These are phyloP conservation scores for Debaryomyces udenii DNA, from an alignment of 1,139 yeast species.

Conservation along the genomic window DNA sequence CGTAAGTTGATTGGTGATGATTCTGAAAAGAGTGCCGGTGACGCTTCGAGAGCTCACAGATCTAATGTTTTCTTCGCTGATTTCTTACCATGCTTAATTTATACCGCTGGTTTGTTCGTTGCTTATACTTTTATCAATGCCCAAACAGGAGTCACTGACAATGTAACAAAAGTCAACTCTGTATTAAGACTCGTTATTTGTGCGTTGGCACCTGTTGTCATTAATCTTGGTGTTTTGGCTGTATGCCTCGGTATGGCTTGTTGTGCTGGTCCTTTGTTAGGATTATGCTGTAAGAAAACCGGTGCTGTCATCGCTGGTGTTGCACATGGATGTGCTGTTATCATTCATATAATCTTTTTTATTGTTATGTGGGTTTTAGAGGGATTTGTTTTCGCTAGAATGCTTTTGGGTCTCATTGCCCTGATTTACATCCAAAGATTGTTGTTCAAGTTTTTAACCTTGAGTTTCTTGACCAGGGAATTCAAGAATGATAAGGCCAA, in stretches of 20 bases:
- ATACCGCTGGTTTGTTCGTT: constrained; percentile 88
- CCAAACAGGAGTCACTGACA: constrained; percentile 83
- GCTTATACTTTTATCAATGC: constrained; percentile 95
- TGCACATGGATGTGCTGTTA: constrained; percentile 93
- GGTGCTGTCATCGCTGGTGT: constrained; percentile 97
- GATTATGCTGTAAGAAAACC: constrained; percentile 95
- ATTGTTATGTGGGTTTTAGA: constrained; percentile 97
- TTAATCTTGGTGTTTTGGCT: constrained; percentile 84
- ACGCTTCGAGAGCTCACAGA: constrained; percentile 92
- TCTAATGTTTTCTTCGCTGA: constrained; percentile 85
- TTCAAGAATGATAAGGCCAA: constrained; percentile 96
- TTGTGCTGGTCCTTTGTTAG: constrained; percentile 95
- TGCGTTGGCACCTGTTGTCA: constrained; percentile 87
- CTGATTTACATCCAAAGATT: constrained; percentile 88
- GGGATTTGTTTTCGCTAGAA: constrained; percentile 86
- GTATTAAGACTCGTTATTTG: constrained; percentile 83
- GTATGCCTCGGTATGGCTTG: constrained; percentile 81
- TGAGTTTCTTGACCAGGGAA: constrained; percentile 86
- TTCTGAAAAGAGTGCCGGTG: constrained; percentile 94
- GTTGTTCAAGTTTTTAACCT: constrained; percentile 82
- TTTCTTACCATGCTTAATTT: constrained; percentile 77
- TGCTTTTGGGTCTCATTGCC: constrained; percentile 84
- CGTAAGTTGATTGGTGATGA: constrained; percentile 84
- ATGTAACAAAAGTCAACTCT: constrained; percentile 68
- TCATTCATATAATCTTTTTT: constrained; percentile 82